Conservation (phyloP, 2,329 filamentous ascomycete species). For the Calonectria multiphialidica region DNA sequence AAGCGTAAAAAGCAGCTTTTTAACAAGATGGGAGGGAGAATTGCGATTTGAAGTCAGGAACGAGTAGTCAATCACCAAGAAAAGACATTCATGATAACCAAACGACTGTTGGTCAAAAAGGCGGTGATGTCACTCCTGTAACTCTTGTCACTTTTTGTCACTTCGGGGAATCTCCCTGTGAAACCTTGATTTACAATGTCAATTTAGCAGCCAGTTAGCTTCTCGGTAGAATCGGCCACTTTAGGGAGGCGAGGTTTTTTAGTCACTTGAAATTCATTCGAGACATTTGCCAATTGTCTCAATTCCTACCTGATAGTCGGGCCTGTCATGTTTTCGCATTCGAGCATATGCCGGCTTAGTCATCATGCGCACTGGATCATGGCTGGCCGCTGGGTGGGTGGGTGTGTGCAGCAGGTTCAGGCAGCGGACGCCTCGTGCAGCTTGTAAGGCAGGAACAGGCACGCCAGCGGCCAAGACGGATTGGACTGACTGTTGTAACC, state of each 20-base stretch:
- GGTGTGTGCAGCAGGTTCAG: neutral
- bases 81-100: conserved; percentile 33
- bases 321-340: neutral
- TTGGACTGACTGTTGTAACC: conserved; percentile 14
- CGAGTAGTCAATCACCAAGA: conserved; percentile 39
- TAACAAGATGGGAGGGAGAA: conserved; percentile 21
- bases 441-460: conserved; percentile 10
- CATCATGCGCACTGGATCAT: neutral
- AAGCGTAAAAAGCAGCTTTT: neutral
- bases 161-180: neutral
- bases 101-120: neutral
- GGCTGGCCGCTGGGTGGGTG: neutral
- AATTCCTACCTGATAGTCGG: neutral
- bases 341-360: neutral
- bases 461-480: neutral
- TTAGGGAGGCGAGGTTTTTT: neutral
- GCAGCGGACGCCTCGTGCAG: conserved; percentile 10
- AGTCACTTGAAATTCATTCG: neutral
- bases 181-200: neutral
- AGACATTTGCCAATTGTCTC: neutral
- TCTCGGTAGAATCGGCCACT: neutral
- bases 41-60: conserved; percentile 36
- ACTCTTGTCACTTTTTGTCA: neutral
- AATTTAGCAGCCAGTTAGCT: neutral
- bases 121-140: conserved; percentile 1